phyloP scores from a whole-genome alignment of 352 stramenopile genomes.

The Phytophthora rubi region DNA sequence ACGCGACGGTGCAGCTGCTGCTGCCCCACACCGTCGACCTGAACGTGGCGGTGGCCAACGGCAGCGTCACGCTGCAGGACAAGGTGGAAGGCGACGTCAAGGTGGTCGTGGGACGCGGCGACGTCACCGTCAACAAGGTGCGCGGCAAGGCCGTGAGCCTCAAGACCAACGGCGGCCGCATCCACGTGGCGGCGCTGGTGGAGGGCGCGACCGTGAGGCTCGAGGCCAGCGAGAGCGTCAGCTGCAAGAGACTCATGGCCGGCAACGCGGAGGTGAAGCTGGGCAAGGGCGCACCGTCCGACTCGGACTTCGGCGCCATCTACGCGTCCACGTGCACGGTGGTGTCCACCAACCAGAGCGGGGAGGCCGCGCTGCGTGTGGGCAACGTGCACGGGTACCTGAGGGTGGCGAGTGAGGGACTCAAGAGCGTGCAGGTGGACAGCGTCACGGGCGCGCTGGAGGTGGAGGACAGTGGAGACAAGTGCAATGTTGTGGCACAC shows the following conservation, averaged over 20 bases:
- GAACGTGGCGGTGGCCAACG: slow-evolving; percentile 52
- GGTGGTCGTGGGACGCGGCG: slow-evolving; percentile 60
- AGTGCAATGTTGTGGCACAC: slow-evolving; percentile 63
- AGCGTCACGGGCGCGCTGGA: slow-evolving; percentile 75
- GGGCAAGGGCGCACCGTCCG: slow-evolving; percentile 31
- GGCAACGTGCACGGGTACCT: slow-evolving; percentile 80
- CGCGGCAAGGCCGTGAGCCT: slow-evolving; percentile 62
- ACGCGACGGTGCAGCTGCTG: slow-evolving; percentile 37
- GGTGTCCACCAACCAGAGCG: slow-evolving; percentile 41
- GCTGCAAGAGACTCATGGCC: slow-evolving; percentile 76
- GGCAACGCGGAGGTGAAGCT: slow-evolving; percentile 59
- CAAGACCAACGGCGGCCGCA: slow-evolving; percentile 65
- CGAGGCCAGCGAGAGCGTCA: slow-evolving; percentile 47
- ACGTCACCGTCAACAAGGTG: slow-evolving; percentile 70
- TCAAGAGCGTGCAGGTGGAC: slow-evolving; percentile 56
- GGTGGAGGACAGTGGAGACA: slow-evolving; percentile 70
- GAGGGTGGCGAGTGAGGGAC: slow-evolving; percentile 54
- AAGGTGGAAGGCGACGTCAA: slow-evolving; percentile 82
- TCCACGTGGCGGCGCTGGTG: slow-evolving; percentile 54
- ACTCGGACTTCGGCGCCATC: slow-evolving; percentile 73
- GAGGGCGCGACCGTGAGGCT: slow-evolving; percentile 63
- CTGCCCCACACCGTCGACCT: slow-evolving; percentile 57
- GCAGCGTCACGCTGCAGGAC: slow-evolving; percentile 52
- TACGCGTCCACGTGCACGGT: slow-evolving; percentile 66
- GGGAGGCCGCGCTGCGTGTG: slow-evolving; percentile 41